Base-by-base conservation (phyloP, 441 rosid species). In the Populus hybrid region DNA sequence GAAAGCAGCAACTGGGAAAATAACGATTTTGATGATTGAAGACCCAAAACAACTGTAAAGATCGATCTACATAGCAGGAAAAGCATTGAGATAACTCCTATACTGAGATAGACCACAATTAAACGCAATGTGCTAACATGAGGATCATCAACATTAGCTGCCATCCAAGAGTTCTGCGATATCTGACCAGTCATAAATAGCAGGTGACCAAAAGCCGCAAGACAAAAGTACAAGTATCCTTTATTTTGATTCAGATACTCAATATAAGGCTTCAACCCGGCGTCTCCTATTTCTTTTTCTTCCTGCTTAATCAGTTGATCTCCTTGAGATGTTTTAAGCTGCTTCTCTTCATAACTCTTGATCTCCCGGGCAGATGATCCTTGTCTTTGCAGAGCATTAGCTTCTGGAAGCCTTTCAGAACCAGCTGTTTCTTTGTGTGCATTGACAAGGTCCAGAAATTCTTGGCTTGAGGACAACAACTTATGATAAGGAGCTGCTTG, bases 121-220 rank as follows among this genome's bases (percentile, higher is more conserved):
- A 96, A 77, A 79, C 75, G 73, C 86, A 91, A 81, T 26, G 88
- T 83, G 86, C 90, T 90, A 76, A 93, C 89, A 79, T 83, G 32
- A 50, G 98, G 93, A 73, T 93, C 87, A 50, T 94, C 98, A 24
- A 96, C 97, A 78, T 89, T 92, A 21, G 92, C 90, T 76, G 99
- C 99, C 97, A 96, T 88, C 98, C 98, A 94, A 34, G 94, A 84
- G 87, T 93, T 94, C 79, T 96, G 98, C 10, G 78, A 66, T 84
- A 93, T 86, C 89, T 91, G 98, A 68, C 94, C 82, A 69, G 71
- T 70, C 59, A 89, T 87, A 67, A 96, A 90, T 21, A 71, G 30
- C 68, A 93, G 69, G 72, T 96, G 98, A 82, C 77, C 20, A 32
- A 89, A 61, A 69, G 76, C 74, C 5, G 90, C 89, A 8, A 89